Conservation (phyloP, 2,329 filamentous ascomycete genomes). For the Graphilbum sp. region DNA sequence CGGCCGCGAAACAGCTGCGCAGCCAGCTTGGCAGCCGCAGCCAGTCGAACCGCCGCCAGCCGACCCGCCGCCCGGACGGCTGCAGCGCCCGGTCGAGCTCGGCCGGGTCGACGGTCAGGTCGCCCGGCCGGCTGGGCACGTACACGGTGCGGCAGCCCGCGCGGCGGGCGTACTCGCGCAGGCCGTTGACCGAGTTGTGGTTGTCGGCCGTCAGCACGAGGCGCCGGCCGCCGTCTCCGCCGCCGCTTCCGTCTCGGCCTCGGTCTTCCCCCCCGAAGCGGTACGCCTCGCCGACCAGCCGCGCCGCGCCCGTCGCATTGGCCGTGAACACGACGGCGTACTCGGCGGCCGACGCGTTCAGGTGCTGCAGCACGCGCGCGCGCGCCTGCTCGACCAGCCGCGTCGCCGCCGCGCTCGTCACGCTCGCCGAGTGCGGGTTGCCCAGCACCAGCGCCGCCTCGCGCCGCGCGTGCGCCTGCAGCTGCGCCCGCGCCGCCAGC, state of each 20-base stretch:
- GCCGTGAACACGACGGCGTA: slow-evolving; percentile 24
- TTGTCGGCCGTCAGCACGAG: slow-evolving; percentile 23
- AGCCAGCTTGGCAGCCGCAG: too few species aligned
- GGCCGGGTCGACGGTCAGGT: slow-evolving; percentile 15
- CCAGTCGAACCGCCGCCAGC: too few species aligned
- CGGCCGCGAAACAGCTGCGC: neutral
- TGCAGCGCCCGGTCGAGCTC: slow-evolving; percentile 13
- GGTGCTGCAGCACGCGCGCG: slow-evolving; percentile 15
- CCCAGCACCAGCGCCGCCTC: slow-evolving; percentile 17
- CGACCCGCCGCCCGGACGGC: neutral
- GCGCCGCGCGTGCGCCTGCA: slow-evolving; percentile 16
- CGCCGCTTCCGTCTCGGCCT: neutral
- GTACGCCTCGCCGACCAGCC: slow-evolving; percentile 23
- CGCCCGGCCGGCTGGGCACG: slow-evolving; percentile 13
- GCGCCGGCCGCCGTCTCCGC: slow-evolving; percentile 4
- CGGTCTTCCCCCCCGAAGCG: slow-evolving; percentile 11
- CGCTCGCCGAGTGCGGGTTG: slow-evolving; percentile 24
- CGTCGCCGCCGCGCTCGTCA: slow-evolving; percentile 19
- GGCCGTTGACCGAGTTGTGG: slow-evolving; percentile 24
- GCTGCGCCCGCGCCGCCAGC: slow-evolving; percentile 18
- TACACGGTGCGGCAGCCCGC: slow-evolving; percentile 14
- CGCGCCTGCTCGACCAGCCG: slow-evolving; percentile 17
- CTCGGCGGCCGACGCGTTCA: slow-evolving; percentile 19
- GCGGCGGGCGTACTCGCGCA: slow-evolving; percentile 19
- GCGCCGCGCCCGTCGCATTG: slow-evolving; percentile 22